Conservation (phyloP, 1,139 yeast species). For the Hanseniaspora gamundiae region DNA sequence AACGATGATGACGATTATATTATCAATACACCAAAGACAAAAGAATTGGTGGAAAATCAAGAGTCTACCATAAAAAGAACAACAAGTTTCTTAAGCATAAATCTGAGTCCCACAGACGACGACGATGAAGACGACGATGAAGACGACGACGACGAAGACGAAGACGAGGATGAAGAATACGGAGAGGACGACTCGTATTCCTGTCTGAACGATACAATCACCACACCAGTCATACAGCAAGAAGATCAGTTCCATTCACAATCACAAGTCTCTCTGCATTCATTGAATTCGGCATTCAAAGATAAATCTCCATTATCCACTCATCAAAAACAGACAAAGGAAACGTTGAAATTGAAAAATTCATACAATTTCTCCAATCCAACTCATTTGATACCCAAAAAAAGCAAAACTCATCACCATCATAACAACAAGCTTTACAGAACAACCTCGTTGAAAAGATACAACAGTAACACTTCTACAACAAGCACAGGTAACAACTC, state of each 20-base stretch:
- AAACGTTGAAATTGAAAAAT: not conserved
- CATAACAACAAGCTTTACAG: slow-evolving; percentile 1
- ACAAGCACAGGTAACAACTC: not conserved
- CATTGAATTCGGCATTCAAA: not conserved
- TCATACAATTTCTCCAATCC: not conserved
- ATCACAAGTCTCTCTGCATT: not conserved
- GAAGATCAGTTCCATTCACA: not conserved
- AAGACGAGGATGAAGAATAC: not conserved
- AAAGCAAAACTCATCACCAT: not conserved
- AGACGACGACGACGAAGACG: not conserved
- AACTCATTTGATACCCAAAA: not conserved
- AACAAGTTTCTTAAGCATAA: not conserved
- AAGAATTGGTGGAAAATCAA: not conserved
- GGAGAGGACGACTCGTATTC: not conserved
- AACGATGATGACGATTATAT: not conserved
- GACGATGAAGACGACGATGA: not conserved
- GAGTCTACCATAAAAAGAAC: not conserved
- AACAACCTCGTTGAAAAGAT: slow-evolving; percentile 4
- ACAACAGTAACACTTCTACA: not conserved
- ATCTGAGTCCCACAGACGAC: not conserved
- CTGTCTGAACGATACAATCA: not conserved
- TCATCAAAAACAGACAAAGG: not conserved
- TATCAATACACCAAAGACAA: not conserved
- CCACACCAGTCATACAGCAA: not conserved
- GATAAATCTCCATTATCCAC: not conserved